A percentile compares a stretch with the other conserved stretches of the same genome.
phyloP scores from a whole-genome alignment of 163 green algal species.

The Chlorella variabilis region DNA sequence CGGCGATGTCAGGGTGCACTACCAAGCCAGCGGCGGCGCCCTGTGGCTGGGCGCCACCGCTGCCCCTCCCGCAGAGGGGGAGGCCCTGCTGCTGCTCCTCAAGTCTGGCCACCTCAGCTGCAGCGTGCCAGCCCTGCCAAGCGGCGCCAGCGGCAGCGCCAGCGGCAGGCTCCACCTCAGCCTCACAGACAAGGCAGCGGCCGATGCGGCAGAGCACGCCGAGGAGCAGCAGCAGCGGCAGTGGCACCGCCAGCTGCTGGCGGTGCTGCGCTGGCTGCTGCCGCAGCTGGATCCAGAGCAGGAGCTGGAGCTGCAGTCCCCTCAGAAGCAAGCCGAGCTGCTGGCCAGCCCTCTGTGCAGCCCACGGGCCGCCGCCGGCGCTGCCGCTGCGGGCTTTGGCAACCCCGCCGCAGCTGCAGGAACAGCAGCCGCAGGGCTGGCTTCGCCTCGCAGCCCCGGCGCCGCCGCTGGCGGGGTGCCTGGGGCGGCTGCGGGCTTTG shows the following conservation, averaged over 20 bases:
- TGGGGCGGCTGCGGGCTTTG: conserved; percentile 42
- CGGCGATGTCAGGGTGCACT: background rate
- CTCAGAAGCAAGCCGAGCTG: background rate
- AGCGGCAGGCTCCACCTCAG: background rate
- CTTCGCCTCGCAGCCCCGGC: background rate
- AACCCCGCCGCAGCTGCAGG: background rate
- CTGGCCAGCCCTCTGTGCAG: conserved; percentile 28
- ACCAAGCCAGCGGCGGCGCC: too few species aligned
- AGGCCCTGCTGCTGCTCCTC: conserved; percentile 15
- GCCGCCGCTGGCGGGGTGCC: background rate
- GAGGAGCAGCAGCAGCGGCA: conserved; percentile 29
- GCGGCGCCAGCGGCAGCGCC: background rate
- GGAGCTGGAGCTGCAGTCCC: background rate
- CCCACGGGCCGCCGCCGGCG: background rate
- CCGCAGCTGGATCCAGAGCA: conserved; percentile 35
- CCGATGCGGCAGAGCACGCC: background rate
- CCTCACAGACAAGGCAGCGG: conserved; percentile 2
- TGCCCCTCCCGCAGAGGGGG: background rate
- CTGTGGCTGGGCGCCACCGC: background rate
- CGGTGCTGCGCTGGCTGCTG: conserved; percentile 41
- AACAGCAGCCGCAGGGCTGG: background rate
- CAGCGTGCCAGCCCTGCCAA: too few species aligned
- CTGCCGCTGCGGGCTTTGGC: background rate
- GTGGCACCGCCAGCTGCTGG: conserved; percentile 32
- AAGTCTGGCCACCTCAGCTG: conserved; percentile 2